phyloP scores from a whole-genome alignment of 805 yeast genomes.

The Candida ovalis region DNA sequence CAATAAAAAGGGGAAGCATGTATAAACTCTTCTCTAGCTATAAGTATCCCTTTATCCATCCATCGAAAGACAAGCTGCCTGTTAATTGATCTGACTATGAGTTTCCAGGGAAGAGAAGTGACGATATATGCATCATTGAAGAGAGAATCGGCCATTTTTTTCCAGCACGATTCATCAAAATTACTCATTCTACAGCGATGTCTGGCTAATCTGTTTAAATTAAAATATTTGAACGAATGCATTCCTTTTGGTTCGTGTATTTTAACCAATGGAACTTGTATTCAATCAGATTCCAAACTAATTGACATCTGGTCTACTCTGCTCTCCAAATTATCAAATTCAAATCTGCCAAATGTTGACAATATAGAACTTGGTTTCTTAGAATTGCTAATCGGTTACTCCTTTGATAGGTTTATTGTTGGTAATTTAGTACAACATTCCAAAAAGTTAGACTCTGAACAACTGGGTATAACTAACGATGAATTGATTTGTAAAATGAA shows the following conservation, averaged over 20 bases:
- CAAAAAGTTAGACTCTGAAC: not conserved
- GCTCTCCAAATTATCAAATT: not conserved
- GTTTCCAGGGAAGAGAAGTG: no score
- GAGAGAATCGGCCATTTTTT: not conserved
- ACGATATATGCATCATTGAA: not conserved
- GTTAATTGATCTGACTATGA: no score
- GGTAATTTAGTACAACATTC: not conserved
- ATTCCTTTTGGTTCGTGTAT: constrained; percentile 1
- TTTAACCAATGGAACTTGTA: not conserved
- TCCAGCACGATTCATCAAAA: not conserved
- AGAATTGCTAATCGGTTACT: constrained; percentile 4
- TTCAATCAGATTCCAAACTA: not conserved
- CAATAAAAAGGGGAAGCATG: no score
- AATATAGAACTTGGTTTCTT: constrained; percentile 2
- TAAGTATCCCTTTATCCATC: no score
- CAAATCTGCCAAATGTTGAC: not conserved
- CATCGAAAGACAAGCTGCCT: no score
- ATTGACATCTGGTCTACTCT: not conserved
- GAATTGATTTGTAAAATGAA: not conserved
- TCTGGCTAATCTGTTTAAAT: not conserved
- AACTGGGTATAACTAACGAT: not conserved
- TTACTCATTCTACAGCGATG: not conserved
- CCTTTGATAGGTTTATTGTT: not conserved
- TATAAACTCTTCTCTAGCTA: no score
- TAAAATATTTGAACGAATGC: not conserved